phyloP scores from a whole-genome alignment of 2,329 filamentous ascomycete genomes.

The Fusarium tanahbumbuense region DNA sequence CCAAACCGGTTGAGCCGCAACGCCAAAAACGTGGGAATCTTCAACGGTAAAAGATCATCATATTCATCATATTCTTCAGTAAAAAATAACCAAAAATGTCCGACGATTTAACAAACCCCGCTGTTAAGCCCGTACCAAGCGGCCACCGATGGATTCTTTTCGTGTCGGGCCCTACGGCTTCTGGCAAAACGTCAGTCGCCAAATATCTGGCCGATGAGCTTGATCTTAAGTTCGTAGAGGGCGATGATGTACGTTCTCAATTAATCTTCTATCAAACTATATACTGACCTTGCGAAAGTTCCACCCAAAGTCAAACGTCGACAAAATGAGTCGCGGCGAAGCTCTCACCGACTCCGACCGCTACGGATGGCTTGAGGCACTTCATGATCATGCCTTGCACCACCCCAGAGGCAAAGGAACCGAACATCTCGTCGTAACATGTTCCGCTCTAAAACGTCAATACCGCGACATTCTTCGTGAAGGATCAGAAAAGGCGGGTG shows the following conservation, averaged over 20 bases:
- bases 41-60: fast-evolving
- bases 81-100: neutral
- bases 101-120: neutral
- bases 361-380: slow-evolving; percentile 11
- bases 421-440: slow-evolving; percentile 31
- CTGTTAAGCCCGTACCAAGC: neutral
- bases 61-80: fast-evolving
- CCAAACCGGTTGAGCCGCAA: neutral
- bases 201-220: slow-evolving; percentile 23
- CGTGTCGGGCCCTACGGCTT: slow-evolving; percentile 30
- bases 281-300: slow-evolving; percentile 6
- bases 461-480: slow-evolving; percentile 27
- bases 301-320: slow-evolving; percentile 27
- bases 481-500: slow-evolving; percentile 18
- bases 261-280: too few species aligned
- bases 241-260: slow-evolving; percentile 13
- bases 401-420: slow-evolving; percentile 27
- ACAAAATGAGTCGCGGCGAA: slow-evolving; percentile 32
- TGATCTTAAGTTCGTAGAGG: slow-evolving; percentile 30
- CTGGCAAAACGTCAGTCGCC: slow-evolving; percentile 26
- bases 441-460: slow-evolving; percentile 25
- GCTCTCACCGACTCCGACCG: slow-evolving; percentile 25
- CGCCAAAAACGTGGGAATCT: fast-evolving
- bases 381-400: slow-evolving; percentile 13
- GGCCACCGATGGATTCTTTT: slow-evolving; percentile 36